Evolutionary conservation across 2,329 filamentous ascomycete genomes (phyloP).

Genomic region (Arthrobotrys iridis): DNA sequence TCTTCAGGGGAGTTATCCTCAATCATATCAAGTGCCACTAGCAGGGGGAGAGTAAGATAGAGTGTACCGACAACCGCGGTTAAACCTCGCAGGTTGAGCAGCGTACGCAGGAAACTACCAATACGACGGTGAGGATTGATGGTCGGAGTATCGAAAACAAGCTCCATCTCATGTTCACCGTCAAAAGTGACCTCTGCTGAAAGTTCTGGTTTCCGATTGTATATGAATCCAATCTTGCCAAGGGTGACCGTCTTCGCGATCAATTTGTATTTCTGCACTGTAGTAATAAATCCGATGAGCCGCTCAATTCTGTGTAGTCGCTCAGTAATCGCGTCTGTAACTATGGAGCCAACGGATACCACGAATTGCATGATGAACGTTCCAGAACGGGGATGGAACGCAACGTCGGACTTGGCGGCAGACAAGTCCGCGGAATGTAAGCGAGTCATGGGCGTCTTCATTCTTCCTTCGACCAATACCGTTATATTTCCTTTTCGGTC

Average conservation of each 20-base stretch:
- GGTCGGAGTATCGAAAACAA: slow-evolving; percentile 67
- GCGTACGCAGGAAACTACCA: slow-evolving; percentile 68
- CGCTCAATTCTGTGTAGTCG: slow-evolving; percentile 75
- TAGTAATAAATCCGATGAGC: slow-evolving; percentile 75
- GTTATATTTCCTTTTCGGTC: slow-evolving; percentile 68
- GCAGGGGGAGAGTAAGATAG: slow-evolving; percentile 72
- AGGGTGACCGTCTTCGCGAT: slow-evolving; percentile 71
- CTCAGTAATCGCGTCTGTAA: slow-evolving; percentile 69
- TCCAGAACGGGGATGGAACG: slow-evolving; percentile 70
- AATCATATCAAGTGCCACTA: slow-evolving; percentile 71
- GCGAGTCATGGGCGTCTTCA: slow-evolving; percentile 67
- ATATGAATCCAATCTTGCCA: slow-evolving; percentile 74
- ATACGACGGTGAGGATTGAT: slow-evolving; percentile 75
- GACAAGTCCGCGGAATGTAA: slow-evolving; percentile 60
- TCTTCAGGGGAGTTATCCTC: slow-evolving; percentile 68
- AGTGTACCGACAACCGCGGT: slow-evolving; percentile 68
- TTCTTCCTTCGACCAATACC: slow-evolving; percentile 67
- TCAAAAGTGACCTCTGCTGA: slow-evolving; percentile 53
- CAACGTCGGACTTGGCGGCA: slow-evolving; percentile 68
- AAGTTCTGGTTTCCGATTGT: slow-evolving; percentile 63
- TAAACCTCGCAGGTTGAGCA: slow-evolving; percentile 70
- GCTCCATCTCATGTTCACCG: slow-evolving; percentile 64
- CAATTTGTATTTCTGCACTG: slow-evolving; percentile 68
- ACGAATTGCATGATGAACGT: slow-evolving; percentile 72
- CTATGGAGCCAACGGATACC: slow-evolving; percentile 69